Base-by-base conservation (phyloP, 768 basidiomycete species). In the Russula olivacea region DNA sequence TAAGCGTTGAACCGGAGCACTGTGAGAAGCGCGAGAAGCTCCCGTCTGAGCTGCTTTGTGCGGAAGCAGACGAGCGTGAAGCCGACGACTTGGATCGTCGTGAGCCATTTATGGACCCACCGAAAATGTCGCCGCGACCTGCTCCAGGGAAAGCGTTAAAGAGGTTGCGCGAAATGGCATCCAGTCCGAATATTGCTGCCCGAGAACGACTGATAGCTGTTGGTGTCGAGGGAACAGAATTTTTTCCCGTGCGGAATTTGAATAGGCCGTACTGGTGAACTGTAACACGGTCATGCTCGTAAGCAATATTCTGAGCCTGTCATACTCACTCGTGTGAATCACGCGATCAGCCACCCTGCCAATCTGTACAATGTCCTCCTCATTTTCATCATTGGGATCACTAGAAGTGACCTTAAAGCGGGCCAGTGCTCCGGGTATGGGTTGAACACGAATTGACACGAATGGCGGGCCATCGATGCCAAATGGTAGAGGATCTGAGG, bases 201-300 rank as follows among this genome's bases (percentile, higher is more conserved):
- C 83, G 78, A 19, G 83, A 79, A 43, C 89, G 86, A n/a, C 86
- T 82, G 51, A 80, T 83, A 0, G 85, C 82, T 0, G 90, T 91
- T 4, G 94, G 95, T 0, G 94, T 98, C 2, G 87, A 83, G 6
- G 95, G 94, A n/a, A 81, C 75, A 25, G 94, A 87, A 48, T 77
- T 86, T 58, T 81, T 83, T 36, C 86, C 86, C 0, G 92, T 92
- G 32, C 82, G 82, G 74, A 95, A 94, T 71, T 90, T 87, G 76
- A 94, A 96, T 58, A 97, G 75, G 17, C 93, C 92, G 64, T 85
- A 93, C 71, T 91, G 90, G 69, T 94, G 89, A 59, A 93, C 91
- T 94, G 63, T 25, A 60, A 55, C 30, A 25, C 51, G 7, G 60
- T 67, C 53, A 62, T 43, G 50, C 65, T 54, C 49, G 47, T 61